Conservation (phyloP, 441 rosid species). For the Manihot esculenta region DNA sequence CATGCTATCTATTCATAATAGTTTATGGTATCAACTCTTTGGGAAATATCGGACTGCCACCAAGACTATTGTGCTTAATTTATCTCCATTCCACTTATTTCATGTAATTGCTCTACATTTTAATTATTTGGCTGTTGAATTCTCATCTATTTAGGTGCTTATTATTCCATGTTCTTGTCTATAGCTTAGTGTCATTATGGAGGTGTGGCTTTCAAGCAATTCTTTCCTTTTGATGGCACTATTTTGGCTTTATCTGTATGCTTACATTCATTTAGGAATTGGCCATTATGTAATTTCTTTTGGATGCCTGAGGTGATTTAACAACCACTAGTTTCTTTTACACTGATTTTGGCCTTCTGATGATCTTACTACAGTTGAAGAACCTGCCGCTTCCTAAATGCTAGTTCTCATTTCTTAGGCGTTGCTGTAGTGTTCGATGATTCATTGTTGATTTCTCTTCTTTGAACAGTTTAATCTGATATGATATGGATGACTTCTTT, state of each 20-base stretch:
- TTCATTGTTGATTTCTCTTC: neutral
- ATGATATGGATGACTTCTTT: slow-evolving; percentile 13
- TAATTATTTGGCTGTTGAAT: slow-evolving; percentile 8
- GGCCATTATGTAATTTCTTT: slow-evolving; percentile 3
- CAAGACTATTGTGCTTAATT: neutral
- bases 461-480: neutral
- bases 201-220: slow-evolving; percentile 1
- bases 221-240: neutral
- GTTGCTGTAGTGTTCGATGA: neutral
- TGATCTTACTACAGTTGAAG: slow-evolving; percentile 12
- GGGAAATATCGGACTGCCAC: neutral
- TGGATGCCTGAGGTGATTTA: slow-evolving; percentile 12
- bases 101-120: neutral
- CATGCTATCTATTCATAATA: neutral
- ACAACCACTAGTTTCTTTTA: slow-evolving; percentile 10
- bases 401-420: neutral
- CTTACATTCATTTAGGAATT: neutral
- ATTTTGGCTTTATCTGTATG: neutral
- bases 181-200: neutral
- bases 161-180: neutral
- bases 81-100: neutral
- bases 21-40: neutral
- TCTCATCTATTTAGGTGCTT: neutral
- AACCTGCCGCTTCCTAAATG: neutral
- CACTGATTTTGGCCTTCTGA: slow-evolving; percentile 2